Percentiles rank a stretch among this genome's conserved stretches.
Conservation (phyloP, 345 rosid genomes). For the Gynandropsis gynandra region DNA sequence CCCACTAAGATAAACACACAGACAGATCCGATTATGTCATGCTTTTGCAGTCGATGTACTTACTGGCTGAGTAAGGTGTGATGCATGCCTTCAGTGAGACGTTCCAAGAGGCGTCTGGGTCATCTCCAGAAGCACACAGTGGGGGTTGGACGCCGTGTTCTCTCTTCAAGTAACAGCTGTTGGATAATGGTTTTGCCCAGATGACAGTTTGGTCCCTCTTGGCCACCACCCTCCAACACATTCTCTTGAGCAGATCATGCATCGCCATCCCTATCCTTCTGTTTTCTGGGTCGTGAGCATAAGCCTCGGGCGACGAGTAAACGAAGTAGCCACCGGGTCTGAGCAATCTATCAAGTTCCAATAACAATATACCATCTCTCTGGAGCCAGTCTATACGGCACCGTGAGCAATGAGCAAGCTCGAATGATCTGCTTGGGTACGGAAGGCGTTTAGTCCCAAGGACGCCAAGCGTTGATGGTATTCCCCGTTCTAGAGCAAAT, state of each 20-base stretch:
- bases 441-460: conserved; percentile 94
- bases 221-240: conserved; percentile 83
- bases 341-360: conserved; percentile 89
- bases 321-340: conserved; percentile 98
- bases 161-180: conserved; percentile 81
- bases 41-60: conserved; percentile 23
- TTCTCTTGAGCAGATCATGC: conserved; percentile 68
- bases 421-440: conserved; percentile 97
- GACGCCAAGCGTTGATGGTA: conserved; percentile 91
- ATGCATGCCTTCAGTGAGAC: conserved; percentile 90
- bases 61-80: conserved; percentile 69
- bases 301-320: conserved; percentile 97
- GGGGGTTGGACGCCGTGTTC: conserved; percentile 58
- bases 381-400: conserved; percentile 99
- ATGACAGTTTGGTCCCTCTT: conserved; percentile 86
- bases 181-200: conserved; percentile 81
- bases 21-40: neutral
- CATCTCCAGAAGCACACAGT: conserved; percentile 67
- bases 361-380: conserved; percentile 81
- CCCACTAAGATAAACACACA: neutral
- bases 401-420: conserved; percentile 91
- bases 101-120: conserved; percentile 85
- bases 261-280: conserved; percentile 75
- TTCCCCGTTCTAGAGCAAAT: conserved; percentile 92
- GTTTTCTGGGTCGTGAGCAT: conserved; percentile 79